phyloP scores from a whole-genome alignment of 148 eudicot species.

The Polygonum aviculare region DNA sequence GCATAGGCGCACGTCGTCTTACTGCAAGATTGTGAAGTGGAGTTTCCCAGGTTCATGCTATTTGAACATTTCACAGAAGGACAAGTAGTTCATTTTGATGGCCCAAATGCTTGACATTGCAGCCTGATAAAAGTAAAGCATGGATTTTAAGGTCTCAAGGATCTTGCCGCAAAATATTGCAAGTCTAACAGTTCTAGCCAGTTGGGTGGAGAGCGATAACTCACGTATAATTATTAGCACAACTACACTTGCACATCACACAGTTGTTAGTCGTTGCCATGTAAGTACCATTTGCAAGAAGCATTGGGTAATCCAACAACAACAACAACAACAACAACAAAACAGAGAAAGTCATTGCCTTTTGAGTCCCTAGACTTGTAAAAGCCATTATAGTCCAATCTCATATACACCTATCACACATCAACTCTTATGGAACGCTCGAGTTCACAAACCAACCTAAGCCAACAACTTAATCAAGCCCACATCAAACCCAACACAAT shows the following conservation, averaged over 20 bases:
- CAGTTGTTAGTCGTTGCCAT: slow-evolving; percentile 60
- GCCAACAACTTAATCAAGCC: too few relatives aligned
- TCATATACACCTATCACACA: too few relatives aligned
- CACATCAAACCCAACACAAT: too few relatives aligned
- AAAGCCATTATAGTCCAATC: too few relatives aligned
- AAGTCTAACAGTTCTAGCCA: neutral
- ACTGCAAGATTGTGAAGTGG: slow-evolving; percentile 29
- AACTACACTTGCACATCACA: slow-evolving; percentile 58
- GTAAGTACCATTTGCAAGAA: slow-evolving; percentile 53
- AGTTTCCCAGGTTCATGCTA: slow-evolving; percentile 36
- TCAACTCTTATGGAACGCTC: too few relatives aligned
- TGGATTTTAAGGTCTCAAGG: neutral
- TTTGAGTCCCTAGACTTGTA: too few relatives aligned
- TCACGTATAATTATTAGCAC: slow-evolving; percentile 55
- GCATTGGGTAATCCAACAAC: slow-evolving; percentile 47
- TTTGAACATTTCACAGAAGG: slow-evolving; percentile 34
- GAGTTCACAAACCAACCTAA: too few relatives aligned
- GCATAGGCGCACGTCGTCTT: slow-evolving; percentile 54
- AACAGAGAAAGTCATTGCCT: too few relatives aligned
- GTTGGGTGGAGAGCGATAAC: slow-evolving; percentile 13
- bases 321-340: too few relatives aligned
- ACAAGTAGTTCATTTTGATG: slow-evolving; percentile 40
- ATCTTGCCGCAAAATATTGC: neutral
- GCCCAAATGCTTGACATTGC: slow-evolving; percentile 46
- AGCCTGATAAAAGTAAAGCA: slow-evolving; percentile 27